Conservation (phyloP, 2,329 filamentous ascomycete species). For the Fusarium sp. region DNA sequence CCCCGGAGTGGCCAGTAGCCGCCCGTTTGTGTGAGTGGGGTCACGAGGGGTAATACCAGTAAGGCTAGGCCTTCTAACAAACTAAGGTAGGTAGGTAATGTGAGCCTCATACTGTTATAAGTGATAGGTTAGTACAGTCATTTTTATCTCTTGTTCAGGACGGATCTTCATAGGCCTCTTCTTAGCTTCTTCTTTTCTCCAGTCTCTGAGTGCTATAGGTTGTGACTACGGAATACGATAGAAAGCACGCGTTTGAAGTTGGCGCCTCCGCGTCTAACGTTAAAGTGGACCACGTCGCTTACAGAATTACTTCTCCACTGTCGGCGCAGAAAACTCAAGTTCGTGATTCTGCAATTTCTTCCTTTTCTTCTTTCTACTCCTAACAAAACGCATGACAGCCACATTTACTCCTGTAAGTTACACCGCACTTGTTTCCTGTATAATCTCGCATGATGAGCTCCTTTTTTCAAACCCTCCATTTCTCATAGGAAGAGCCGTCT, state of each 20-base stretch:
- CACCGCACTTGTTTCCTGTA: neutral
- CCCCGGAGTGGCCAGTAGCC: neutral
- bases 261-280: slow-evolving; percentile 28
- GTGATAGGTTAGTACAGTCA: neutral
- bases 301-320: slow-evolving; percentile 17
- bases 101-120: neutral
- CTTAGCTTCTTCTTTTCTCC: neutral
- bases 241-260: neutral
- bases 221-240: neutral
- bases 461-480: slow-evolving; percentile 52
- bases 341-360: slow-evolving; percentile 37
- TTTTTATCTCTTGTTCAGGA: neutral
- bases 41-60: neutral
- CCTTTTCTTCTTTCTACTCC: slow-evolving; percentile 21
- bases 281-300: slow-evolving; percentile 26
- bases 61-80: neutral
- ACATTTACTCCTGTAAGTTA: slow-evolving; percentile 19
- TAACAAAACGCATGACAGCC: slow-evolving; percentile 1
- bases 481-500: slow-evolving; percentile 60
- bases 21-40: neutral
- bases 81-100: neutral
- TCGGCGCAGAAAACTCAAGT: slow-evolving; percentile 29
- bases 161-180: neutral
- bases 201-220: neutral
- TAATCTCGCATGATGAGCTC: slow-evolving; percentile 54